Base-by-base conservation (phyloP, 2,329 filamentous ascomycete species). In the Sporothrix curviconia region DNA sequence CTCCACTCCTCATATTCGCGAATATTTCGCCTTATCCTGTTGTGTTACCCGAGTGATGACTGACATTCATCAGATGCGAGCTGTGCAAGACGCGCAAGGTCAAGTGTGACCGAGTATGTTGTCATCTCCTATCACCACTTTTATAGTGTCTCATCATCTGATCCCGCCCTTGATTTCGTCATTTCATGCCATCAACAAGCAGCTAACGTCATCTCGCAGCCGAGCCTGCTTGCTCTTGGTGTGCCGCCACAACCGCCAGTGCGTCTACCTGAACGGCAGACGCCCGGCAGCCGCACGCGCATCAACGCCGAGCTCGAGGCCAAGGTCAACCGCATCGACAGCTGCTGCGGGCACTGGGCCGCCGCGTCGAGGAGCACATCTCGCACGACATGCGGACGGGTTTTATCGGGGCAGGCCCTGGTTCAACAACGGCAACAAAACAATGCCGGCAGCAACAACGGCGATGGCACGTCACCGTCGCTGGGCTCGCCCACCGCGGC, bases 61-160 rank as follows among this genome's bases (percentile, higher is more conserved):
- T 34, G 12, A 39, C 9, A 51, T 34, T 36, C n/a, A n/a, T n/a
- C 64, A 77, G 61, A 80, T 86, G 88, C 67, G 89, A 92, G 72
- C 78, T 88, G 56, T 90, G 87, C 76, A 91, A 91, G 72, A 84
- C 87, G 70, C 79, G 88, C 74, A 92, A 92, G 81, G 84, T 86
- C 39, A 87, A 87, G 78, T 89, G 86, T 70, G 87, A 92, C 71
- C 81, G 88, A 57, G 57, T 53, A 56, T 53, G 6, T 53, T 59
- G 19, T 8, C 15, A 3, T 12, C 47, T 49, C 25, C 22, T n/a
- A 19, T 49, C 28, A 14, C 28, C 25, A 8, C 24, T 7, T 37
- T 11, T 11, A 11, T 32, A 11, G 28, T 32, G 28, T 32, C 6
- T n/a, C 28, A 11, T 32, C 28, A 6, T 5, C 28, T 32, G 28